Percentiles rank a stretch among this genome's conserved stretches.
phyloP scores from a whole-genome alignment of 2,329 filamentous ascomycete genomes.

The Cadophora sp. region DNA sequence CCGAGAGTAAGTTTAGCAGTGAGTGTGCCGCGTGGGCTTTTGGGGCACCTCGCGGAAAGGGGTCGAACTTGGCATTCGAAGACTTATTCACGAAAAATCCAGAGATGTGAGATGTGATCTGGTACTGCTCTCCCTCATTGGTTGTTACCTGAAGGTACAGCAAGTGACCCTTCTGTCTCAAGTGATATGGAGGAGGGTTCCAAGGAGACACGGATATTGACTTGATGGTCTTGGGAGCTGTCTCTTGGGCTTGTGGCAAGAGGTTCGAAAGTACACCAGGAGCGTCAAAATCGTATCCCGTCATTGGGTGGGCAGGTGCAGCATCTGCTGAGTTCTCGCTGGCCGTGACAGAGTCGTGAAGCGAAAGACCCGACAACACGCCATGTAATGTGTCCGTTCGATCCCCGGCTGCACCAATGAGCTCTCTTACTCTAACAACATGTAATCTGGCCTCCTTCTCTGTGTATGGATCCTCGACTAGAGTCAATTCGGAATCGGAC shows the following conservation, averaged over 20 bases:
- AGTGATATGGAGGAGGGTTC: constrained; percentile 94
- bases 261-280: constrained; percentile 73
- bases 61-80: constrained; percentile 94
- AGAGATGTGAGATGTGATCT: constrained; percentile 91
- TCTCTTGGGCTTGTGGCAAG: constrained; percentile 69
- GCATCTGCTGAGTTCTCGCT: constrained; percentile 47
- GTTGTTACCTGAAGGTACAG: constrained; percentile 90
- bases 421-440: constrained; percentile 85
- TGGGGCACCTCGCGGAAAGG: constrained; percentile 77
- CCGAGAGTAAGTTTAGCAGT: constrained; percentile 77
- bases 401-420: constrained; percentile 91
- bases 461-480: constrained; percentile 95
- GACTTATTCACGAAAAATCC: constrained; percentile 98
- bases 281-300: constrained; percentile 79
- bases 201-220: constrained; percentile 86
- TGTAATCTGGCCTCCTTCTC: constrained; percentile 98
- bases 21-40: constrained; percentile 86
- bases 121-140: constrained; percentile 92
- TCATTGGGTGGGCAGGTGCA: constrained; percentile 59
- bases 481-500: constrained; percentile 75
- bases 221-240: constrained; percentile 89
- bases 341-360: constrained; percentile 76
- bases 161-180: constrained; percentile 90
- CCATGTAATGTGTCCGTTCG: constrained; percentile 88
- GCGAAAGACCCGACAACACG: constrained; percentile 81